Evolutionary conservation across 2,329 filamentous ascomycete species (phyloP).

Genomic region (Fusarium sp.): DNA sequence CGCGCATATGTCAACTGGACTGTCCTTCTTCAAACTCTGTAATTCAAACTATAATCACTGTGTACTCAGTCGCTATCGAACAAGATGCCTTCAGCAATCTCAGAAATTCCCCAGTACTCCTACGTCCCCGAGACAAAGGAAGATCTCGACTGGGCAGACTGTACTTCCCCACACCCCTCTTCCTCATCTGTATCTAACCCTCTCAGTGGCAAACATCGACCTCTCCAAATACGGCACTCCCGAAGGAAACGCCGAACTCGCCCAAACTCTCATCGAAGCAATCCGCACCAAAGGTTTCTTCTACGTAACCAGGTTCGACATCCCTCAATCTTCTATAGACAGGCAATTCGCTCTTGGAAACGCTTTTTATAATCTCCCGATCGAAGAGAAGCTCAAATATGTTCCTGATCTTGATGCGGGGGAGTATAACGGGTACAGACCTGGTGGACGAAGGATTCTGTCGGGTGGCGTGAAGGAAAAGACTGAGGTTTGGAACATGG

Average conservation of each 20-base stretch:
- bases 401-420: constrained; percentile 56
- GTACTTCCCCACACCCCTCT: constrained; percentile 24
- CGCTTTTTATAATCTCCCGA: constrained; percentile 60
- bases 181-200: background rate
- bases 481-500: constrained; percentile 51
- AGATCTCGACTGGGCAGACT: constrained; percentile 49
- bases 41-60: too few species aligned
- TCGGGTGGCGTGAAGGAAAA: constrained; percentile 51
- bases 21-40: background rate
- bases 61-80: too few species aligned
- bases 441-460: constrained; percentile 51
- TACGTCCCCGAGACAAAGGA: constrained; percentile 50
- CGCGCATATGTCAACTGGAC: background rate
- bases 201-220: constrained; percentile 45
- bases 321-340: constrained; percentile 65
- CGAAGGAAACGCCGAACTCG: constrained; percentile 43
- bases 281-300: constrained; percentile 46
- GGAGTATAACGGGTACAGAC: constrained; percentile 65
- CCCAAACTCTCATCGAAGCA: constrained; percentile 44
- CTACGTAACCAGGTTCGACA: constrained; percentile 64
- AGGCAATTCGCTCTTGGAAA: constrained; percentile 66
- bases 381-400: constrained; percentile 68
- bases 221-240: constrained; percentile 46
- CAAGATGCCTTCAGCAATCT: background rate
- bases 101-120: constrained; percentile 37